Evolutionary conservation across 2,329 filamentous ascomycete genomes (phyloP).

Genomic region (Botrytis aclada): DNA sequence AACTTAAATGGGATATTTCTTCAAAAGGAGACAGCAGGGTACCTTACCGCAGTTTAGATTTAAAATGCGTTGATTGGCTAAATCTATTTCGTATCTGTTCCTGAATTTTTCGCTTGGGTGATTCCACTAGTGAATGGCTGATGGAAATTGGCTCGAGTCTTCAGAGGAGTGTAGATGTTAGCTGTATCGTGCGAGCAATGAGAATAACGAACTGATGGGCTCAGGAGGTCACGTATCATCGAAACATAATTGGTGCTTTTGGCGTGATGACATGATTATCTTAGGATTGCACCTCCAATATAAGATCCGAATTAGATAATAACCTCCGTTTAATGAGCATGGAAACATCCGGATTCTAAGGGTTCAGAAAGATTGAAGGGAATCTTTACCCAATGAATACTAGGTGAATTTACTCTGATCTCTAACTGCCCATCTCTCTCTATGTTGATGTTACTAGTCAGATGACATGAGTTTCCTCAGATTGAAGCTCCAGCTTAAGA

Average conservation of each 20-base stretch:
- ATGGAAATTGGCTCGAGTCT: slow-evolving; percentile 2
- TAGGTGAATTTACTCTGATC: neutral
- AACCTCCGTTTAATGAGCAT: neutral
- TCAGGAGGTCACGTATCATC: slow-evolving; percentile 3
- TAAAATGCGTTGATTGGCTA: slow-evolving; percentile 14
- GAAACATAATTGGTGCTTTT: neutral
- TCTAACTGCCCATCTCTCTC: neutral
- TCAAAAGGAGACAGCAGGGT: slow-evolving; percentile 15
- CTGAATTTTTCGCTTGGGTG: slow-evolving; percentile 7
- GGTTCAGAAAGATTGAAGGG: neutral
- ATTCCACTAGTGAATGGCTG: neutral
- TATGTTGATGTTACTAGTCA: neutral
- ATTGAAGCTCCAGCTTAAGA: neutral
- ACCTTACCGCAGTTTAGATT: neutral
- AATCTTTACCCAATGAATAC: neutral
- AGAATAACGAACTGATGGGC: neutral
- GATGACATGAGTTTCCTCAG: neutral
- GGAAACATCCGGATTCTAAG: neutral
- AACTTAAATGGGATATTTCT: slow-evolving; percentile 19
- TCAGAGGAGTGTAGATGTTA: neutral
- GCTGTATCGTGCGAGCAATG: slow-evolving; percentile 9
- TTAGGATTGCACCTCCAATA: neutral
- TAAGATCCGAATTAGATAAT: neutral
- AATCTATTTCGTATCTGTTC: slow-evolving; percentile 10
- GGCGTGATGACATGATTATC: slow-evolving; percentile 5